A percentile compares a stretch with the other conserved stretches of the same genome.
Conservation (phyloP, 2,329 filamentous ascomycete genomes). For the Alternaria novae-zelandiae region DNA sequence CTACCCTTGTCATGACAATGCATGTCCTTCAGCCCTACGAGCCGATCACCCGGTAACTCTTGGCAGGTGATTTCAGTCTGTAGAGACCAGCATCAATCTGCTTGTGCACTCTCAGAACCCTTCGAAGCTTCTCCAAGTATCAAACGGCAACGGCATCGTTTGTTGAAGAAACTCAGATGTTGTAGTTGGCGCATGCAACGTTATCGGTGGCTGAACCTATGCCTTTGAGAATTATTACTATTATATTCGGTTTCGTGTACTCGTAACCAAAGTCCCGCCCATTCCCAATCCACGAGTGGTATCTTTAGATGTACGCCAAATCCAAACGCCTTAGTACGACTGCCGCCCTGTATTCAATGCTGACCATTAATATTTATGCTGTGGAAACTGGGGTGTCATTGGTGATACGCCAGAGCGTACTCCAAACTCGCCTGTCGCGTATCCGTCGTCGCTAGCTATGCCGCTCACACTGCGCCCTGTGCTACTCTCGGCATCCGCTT, state of each 20-base stretch:
- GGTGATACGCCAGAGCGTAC: conserved; percentile 23
- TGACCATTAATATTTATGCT: not conserved
- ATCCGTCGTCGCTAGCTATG: conserved; percentile 31
- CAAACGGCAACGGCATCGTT: not conserved
- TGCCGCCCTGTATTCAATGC: not conserved
- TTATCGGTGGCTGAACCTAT: not conserved
- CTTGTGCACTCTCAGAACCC: not conserved
- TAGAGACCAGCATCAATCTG: not conserved
- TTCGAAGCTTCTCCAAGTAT: not conserved
- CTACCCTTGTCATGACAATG: not conserved
- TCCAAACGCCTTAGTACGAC: not conserved
- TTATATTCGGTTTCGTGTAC: not conserved
- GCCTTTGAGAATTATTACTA: not conserved
- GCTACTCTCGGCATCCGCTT: conserved; percentile 28
- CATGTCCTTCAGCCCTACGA: conserved; percentile 1
- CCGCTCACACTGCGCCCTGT: conserved; percentile 27
- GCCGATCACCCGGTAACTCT: not conserved
- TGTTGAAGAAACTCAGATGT: not conserved
- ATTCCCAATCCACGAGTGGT: conserved; percentile 8
- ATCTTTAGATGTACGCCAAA: conserved; percentile 11
- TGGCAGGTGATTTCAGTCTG: not conserved
- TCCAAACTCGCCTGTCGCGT: conserved; percentile 9
- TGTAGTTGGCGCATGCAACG: not conserved
- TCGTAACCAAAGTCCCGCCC: not conserved
- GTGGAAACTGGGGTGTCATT: conserved; percentile 12